Evolutionary conservation across 2,329 filamentous ascomycete genomes (phyloP).

Genomic region (Aureobasidium subglaciale): DNA sequence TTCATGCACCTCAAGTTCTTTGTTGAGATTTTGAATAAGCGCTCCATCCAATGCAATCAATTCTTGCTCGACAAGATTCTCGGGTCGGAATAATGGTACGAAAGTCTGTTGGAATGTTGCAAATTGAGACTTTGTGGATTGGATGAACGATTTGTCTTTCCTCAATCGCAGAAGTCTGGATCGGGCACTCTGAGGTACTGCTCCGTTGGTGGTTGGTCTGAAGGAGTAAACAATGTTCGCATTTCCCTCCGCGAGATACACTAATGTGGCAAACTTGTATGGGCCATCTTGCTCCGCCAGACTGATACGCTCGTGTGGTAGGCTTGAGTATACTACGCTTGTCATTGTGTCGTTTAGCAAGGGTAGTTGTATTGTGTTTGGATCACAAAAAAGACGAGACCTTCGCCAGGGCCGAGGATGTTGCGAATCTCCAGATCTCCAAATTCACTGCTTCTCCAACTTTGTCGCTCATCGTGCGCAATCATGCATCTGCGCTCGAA

Average conservation of each 20-base stretch:
- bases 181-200: conserved; percentile 17
- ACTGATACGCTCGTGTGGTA: neutral
- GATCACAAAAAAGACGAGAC: no score
- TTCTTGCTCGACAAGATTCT: conserved; percentile 27
- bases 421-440: no score
- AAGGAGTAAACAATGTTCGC: conserved; percentile 32
- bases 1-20: conserved; percentile 18
- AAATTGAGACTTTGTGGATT: conserved; percentile 24
- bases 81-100: conserved; percentile 23
- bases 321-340: neutral
- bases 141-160: conserved; percentile 27
- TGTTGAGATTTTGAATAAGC: conserved; percentile 22
- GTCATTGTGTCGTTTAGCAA: neutral
- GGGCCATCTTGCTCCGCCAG: neutral
- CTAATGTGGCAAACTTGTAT: conserved; percentile 14
- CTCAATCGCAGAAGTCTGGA: conserved; percentile 27
- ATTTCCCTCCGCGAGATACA: conserved; percentile 32
- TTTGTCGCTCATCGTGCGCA: no score
- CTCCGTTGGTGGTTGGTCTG: conserved; percentile 3
- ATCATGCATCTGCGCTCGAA: no score
- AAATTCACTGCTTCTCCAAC: no score
- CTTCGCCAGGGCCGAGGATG: no score
- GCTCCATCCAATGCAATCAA: conserved; percentile 22
- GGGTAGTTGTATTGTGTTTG: no score
- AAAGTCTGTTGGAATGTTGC: conserved; percentile 23